A percentile compares a stretch with the other conserved stretches of the same genome.
phyloP scores from a whole-genome alignment of 352 stramenopile species.

The Phytophthora vignae region DNA sequence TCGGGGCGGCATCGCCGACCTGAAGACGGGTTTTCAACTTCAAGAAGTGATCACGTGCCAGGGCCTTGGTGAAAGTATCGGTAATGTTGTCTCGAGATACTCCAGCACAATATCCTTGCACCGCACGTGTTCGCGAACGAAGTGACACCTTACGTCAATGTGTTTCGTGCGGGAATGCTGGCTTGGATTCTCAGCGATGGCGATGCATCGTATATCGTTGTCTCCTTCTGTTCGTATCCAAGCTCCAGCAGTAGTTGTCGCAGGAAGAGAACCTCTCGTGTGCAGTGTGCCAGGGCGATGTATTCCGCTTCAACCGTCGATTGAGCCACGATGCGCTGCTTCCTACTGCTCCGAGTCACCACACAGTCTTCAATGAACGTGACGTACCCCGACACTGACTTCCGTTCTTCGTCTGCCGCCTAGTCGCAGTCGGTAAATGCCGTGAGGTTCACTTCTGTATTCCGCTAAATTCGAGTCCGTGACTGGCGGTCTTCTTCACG shows the following conservation, averaged over 20 bases:
- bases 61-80: not conserved
- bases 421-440: not conserved
- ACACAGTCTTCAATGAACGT: not conserved
- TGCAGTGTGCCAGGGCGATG: not conserved
- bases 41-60: not conserved
- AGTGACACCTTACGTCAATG: not conserved
- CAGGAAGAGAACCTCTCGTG: not conserved
- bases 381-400: not conserved
- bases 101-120: not conserved
- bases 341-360: not conserved
- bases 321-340: not conserved
- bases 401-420: not conserved
- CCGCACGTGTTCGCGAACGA: not conserved
- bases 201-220: not conserved
- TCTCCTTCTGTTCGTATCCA: not conserved
- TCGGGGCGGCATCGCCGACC: too few relatives aligned
- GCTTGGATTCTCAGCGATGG: not conserved
- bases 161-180: not conserved
- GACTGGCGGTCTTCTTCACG: not conserved
- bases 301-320: not conserved
- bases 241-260: not conserved
- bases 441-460: not conserved
- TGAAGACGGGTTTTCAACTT: too few relatives aligned
- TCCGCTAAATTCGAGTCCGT: not conserved
- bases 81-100: not conserved